Evolutionary conservation across 1,139 yeast genomes (phyloP).

Genomic region (Kazachstania sp.): DNA sequence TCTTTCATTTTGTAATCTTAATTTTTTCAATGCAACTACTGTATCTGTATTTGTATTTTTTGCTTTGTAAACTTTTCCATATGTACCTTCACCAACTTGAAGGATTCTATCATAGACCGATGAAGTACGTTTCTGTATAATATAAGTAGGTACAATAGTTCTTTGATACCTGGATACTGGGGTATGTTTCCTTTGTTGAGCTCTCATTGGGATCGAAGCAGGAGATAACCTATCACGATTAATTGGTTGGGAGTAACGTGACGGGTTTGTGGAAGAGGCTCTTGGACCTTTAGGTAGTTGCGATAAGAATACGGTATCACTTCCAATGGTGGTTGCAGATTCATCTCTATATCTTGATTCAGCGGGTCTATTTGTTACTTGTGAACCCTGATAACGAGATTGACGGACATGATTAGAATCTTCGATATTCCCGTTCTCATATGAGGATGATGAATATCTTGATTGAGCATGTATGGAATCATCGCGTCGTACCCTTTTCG

Average conservation of each 20-base stretch:
- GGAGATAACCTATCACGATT: not conserved
- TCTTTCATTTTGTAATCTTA: constrained; percentile 76
- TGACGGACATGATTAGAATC: not conserved
- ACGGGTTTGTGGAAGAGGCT: not conserved
- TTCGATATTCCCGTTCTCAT: not conserved
- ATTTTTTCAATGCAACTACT: constrained; percentile 72
- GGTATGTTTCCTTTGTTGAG: not conserved
- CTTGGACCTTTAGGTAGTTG: constrained; percentile 17
- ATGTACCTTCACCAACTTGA: constrained; percentile 79
- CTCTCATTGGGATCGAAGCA: not conserved
- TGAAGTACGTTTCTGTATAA: constrained; percentile 11
- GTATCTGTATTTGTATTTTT: constrained; percentile 46
- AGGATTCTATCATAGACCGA: constrained; percentile 29
- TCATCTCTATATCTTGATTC: not conserved
- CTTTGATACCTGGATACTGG: not conserved
- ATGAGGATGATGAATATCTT: not conserved
- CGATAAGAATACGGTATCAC: constrained; percentile 4
- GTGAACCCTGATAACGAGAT: constrained; percentile 4
- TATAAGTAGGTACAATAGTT: not conserved
- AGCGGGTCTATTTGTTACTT: not conserved
- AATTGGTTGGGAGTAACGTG: not conserved
- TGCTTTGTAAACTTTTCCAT: constrained; percentile 66
- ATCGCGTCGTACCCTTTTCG: constrained; percentile 7
- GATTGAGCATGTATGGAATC: not conserved
- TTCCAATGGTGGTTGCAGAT: not conserved